phyloP scores from a whole-genome alignment of 2,329 filamentous ascomycete species.

The Parafenestella ontariensis region DNA sequence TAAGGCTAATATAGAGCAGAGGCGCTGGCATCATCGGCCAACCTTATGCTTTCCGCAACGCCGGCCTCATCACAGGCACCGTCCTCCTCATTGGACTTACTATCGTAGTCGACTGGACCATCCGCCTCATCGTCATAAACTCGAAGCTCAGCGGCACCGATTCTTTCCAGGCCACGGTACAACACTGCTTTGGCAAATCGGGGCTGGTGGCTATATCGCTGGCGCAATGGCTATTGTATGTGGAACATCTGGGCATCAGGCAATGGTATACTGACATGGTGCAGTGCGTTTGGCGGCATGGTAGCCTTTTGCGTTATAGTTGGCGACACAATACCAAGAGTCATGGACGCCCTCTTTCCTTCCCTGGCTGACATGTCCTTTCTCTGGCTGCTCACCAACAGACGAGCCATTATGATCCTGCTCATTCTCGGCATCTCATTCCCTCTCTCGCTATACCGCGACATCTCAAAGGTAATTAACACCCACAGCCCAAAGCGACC shows the following conservation, averaged over 20 bases:
- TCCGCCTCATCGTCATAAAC: slow-evolving; percentile 95
- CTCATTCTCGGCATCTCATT: slow-evolving; percentile 87
- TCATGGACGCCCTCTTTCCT: slow-evolving; percentile 83
- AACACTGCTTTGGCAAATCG: slow-evolving; percentile 89
- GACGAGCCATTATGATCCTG: slow-evolving; percentile 84
- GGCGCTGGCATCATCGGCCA: slow-evolving; percentile 77
- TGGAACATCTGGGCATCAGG: not conserved
- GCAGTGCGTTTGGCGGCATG: slow-evolving; percentile 92
- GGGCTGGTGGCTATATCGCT: slow-evolving; percentile 89
- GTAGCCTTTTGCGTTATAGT: slow-evolving; percentile 97
- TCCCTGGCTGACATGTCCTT: slow-evolving; percentile 74
- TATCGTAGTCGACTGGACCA: slow-evolving; percentile 93
- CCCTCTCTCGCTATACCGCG: slow-evolving; percentile 89
- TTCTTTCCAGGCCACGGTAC: slow-evolving; percentile 94
- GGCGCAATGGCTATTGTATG: slow-evolving; percentile 91
- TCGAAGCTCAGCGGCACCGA: slow-evolving; percentile 93
- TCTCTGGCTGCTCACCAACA: slow-evolving; percentile 80
- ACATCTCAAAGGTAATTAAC: slow-evolving; percentile 80
- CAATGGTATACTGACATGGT: slow-evolving; percentile 26
- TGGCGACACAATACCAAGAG: slow-evolving; percentile 93
- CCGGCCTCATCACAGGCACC: slow-evolving; percentile 82
- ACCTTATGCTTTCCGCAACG: slow-evolving; percentile 94
- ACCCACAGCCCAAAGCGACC: slow-evolving; percentile 11
- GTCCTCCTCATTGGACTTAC: slow-evolving; percentile 81
- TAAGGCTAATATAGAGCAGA: slow-evolving; percentile 36